Evolutionary conservation across 495 filamentous ascomycete genomes (phyloP).

Genomic region (Xylaria grammica): DNA sequence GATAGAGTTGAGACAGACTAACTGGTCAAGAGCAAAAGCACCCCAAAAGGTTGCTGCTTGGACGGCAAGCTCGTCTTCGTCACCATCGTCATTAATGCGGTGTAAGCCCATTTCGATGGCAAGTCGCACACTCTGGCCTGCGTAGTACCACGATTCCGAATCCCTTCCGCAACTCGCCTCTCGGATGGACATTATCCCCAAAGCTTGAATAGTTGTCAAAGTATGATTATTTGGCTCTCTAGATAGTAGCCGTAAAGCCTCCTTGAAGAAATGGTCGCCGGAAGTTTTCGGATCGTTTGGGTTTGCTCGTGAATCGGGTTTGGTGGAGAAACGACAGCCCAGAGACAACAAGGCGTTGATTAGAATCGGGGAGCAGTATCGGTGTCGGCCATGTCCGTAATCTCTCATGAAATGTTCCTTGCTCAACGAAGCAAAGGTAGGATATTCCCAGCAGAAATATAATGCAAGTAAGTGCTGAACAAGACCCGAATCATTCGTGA

Average conservation of each 20-base stretch:
- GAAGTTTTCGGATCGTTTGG: constrained; percentile 65
- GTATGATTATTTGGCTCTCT: constrained; percentile 61
- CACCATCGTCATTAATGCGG: constrained; percentile 46
- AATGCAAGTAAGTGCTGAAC: constrained; percentile 69
- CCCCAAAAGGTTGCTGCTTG: constrained; percentile 75
- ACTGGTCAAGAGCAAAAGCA: constrained; percentile 73
- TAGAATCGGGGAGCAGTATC: constrained; percentile 74
- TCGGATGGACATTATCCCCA: constrained; percentile 74
- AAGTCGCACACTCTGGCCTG: constrained; percentile 67
- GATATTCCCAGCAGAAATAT: constrained; percentile 85
- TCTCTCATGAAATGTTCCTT: constrained; percentile 75
- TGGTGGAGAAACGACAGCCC: constrained; percentile 74
- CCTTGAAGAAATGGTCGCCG: constrained; percentile 75
- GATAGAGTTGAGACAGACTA: constrained; percentile 31
- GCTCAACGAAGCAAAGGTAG: constrained; percentile 72
- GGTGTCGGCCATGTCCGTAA: constrained; percentile 56
- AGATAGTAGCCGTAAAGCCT: constrained; percentile 64
- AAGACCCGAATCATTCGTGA: constrained; percentile 61
- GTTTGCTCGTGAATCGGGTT: constrained; percentile 65
- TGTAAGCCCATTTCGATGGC: constrained; percentile 72
- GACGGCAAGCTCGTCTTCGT: constrained; percentile 63
- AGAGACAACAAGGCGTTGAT: constrained; percentile 77
- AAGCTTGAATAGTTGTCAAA: constrained; percentile 78
- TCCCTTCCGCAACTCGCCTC: constrained; percentile 68
- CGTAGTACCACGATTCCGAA: constrained; percentile 70